Evolutionary conservation across 1,284 basidiomycete species (phyloP).

Genomic region (Irpex sp.): DNA sequence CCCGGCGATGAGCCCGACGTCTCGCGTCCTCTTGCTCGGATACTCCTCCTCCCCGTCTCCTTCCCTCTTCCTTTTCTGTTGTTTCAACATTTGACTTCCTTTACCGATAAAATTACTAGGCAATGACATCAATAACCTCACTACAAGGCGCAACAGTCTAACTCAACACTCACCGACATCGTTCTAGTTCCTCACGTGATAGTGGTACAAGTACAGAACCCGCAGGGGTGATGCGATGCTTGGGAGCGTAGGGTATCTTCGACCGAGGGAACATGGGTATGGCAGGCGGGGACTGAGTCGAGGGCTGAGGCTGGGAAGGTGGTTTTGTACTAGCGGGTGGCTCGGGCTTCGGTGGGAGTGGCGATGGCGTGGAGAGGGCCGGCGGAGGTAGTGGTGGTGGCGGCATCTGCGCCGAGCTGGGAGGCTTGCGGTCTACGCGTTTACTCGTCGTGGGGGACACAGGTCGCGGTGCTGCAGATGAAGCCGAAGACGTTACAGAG

Average conservation of each 20-base stretch:
- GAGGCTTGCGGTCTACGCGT: constrained; percentile 14
- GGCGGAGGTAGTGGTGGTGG: constrained; percentile 13
- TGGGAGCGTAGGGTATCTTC: constrained; percentile 60
- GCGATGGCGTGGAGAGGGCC: constrained; percentile 2
- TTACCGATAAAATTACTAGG: constrained; percentile 47
- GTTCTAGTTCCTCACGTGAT: constrained; percentile 56
- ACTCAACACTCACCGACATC: constrained; percentile 29
- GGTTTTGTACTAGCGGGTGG: constrained; percentile 11
- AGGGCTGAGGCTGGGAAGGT: constrained; percentile 18
- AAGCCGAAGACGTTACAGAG: constrained; percentile 11
- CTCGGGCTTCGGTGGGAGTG: constrained; percentile 11
- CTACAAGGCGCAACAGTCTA: background rate
- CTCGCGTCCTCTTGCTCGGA: constrained; percentile 53
- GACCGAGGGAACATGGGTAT: constrained; percentile 15
- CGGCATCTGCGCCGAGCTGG: constrained; percentile 11
- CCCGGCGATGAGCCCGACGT: constrained; percentile 64
- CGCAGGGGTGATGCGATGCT: constrained; percentile 56
- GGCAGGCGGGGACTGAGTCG: constrained; percentile 18
- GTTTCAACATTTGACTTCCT: constrained; percentile 48
- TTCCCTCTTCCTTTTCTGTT: constrained; percentile 61
- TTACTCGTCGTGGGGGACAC: constrained; percentile 21
- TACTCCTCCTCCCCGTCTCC: constrained; percentile 39
- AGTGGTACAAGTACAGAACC: constrained; percentile 62
- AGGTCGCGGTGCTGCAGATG: constrained; percentile 4
- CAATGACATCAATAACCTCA: background rate